Conservation (phyloP, 1,284 basidiomycete genomes). For the Ceratobasidium sp. region DNA sequence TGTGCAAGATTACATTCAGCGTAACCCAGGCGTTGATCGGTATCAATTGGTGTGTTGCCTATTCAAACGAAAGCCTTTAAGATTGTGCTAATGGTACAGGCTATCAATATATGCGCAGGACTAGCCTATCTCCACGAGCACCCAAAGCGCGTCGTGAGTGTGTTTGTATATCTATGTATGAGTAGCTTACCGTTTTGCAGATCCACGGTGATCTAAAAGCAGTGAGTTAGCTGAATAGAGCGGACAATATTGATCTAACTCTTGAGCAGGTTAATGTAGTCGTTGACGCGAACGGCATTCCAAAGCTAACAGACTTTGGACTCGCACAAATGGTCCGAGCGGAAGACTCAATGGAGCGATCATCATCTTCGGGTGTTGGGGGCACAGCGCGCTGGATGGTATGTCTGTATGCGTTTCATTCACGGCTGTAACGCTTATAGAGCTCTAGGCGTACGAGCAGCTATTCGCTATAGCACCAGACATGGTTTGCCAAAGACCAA, state of each 20-base stretch:
- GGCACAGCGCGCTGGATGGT: constrained; percentile 42
- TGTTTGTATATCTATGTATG: neutral
- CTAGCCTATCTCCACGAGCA: constrained; percentile 34
- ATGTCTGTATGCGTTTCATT: neutral
- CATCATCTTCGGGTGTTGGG: constrained; percentile 28
- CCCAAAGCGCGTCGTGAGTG: constrained; percentile 28
- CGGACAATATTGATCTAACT: neutral
- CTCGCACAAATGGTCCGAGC: constrained; percentile 40
- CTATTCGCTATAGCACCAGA: constrained; percentile 13
- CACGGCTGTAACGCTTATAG: neutral
- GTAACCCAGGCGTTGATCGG: constrained; percentile 17
- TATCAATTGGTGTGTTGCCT: constrained; percentile 12
- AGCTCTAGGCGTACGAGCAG: constrained; percentile 12
- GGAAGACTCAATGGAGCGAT: constrained; percentile 38
- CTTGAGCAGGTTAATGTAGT: constrained; percentile 25
- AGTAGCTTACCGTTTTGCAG: neutral
- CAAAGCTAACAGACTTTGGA: constrained; percentile 39
- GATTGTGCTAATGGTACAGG: neutral
- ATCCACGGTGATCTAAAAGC: constrained; percentile 37
- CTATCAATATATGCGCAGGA: constrained; percentile 35
- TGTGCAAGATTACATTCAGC: constrained; percentile 28
- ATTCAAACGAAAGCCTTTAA: neutral
- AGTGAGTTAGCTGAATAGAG: neutral
- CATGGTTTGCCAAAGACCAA: constrained; percentile 11
- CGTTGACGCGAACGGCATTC: constrained; percentile 30